A percentile compares a stretch with the other conserved stretches of the same genome.
Conservation (phyloP, 148 eudicot species). For the Rhododendron ferrugineum region DNA sequence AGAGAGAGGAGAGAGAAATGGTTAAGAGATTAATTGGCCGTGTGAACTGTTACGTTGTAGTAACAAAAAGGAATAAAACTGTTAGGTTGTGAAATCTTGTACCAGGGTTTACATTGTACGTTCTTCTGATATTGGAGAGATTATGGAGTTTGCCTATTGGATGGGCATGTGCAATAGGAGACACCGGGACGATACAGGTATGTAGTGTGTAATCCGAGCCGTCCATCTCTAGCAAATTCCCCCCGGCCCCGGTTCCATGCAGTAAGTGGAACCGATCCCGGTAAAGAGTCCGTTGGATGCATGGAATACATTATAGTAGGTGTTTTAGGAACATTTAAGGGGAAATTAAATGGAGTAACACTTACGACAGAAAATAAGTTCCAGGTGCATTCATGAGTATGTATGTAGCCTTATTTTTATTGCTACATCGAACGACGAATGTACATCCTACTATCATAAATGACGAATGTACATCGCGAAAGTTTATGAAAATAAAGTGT, state of each 20-base stretch:
- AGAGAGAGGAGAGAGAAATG: background rate
- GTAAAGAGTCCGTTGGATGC: background rate
- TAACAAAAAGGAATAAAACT: background rate
- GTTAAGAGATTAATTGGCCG: too few species aligned
- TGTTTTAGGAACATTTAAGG: background rate
- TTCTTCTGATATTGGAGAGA: background rate
- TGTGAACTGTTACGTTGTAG: background rate
- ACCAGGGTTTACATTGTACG: background rate
- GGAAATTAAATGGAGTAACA: background rate
- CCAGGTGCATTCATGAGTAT: background rate
- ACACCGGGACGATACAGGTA: too few species aligned
- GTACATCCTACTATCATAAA: background rate
- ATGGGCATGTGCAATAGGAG: too few species aligned
- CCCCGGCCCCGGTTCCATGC: too few species aligned
- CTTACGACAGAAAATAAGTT: background rate
- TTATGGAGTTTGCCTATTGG: background rate
- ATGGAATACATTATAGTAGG: background rate
- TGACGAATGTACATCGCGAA: background rate
- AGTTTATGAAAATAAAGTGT: background rate
- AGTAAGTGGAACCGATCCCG: too few species aligned
- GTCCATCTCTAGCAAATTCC: too few species aligned
- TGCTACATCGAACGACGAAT: background rate
- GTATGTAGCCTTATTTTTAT: background rate
- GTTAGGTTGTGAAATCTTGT: too few species aligned
- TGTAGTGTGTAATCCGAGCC: too few species aligned